phyloP scores from a whole-genome alignment of 1,284 basidiomycete genomes.

The Marasmius sp. region DNA sequence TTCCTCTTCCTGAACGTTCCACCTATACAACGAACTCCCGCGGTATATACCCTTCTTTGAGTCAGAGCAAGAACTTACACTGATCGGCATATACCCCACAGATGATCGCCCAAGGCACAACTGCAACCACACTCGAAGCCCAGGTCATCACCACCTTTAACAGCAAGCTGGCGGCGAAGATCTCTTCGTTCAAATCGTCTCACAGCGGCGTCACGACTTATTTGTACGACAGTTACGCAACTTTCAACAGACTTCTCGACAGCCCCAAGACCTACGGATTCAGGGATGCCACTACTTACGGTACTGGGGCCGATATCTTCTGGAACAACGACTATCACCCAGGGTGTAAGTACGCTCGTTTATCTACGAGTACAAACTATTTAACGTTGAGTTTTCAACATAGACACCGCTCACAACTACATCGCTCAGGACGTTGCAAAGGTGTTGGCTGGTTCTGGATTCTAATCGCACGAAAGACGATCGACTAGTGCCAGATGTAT shows the following conservation, averaged over 20 bases:
- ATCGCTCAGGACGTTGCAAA: constrained; percentile 34
- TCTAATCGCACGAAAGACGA: not conserved
- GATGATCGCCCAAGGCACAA: constrained; percentile 42
- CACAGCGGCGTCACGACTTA: not conserved
- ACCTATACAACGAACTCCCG: constrained; percentile 50
- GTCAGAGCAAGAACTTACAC: not conserved
- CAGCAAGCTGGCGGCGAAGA: constrained; percentile 46
- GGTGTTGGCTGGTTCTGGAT: constrained; percentile 27
- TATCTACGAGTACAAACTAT: not conserved
- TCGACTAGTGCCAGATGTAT: not conserved
- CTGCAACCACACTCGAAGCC: not conserved
- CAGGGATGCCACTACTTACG: not conserved
- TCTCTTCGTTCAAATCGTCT: constrained; percentile 15
- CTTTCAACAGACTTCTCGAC: not conserved
- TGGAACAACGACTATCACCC: not conserved
- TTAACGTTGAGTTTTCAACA: not conserved
- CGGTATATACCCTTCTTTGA: constrained; percentile 31
- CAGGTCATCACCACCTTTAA: constrained; percentile 21
- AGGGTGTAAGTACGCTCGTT: not conserved
- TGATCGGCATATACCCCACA: constrained; percentile 18
- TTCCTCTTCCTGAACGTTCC: constrained; percentile 63
- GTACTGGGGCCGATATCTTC: not conserved
- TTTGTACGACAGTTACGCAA: not conserved
- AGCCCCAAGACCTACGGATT: not conserved
- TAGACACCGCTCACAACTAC: constrained; percentile 36